These are phyloP conservation scores for Syzygium oleosum DNA, from an alignment of 345 rosid species.

Conservation along the genomic window DNA sequence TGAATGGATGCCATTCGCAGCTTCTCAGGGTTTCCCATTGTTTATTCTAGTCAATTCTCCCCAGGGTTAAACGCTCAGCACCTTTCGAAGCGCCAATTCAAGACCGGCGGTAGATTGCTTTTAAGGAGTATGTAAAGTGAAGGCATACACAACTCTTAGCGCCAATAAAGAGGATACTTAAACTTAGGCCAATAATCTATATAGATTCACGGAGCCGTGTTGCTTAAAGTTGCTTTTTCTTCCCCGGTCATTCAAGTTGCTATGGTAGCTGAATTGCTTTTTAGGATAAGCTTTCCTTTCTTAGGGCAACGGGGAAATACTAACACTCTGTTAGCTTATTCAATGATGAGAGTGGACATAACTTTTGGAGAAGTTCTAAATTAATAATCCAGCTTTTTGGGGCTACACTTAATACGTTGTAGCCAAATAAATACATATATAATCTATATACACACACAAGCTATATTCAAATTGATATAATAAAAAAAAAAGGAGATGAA, in stretches of 20 bases:
- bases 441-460: background rate
- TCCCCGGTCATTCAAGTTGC: too few relatives aligned
- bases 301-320: too few relatives aligned
- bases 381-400: background rate
- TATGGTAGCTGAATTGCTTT: too few relatives aligned
- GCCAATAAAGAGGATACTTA: background rate
- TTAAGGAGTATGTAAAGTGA: background rate
- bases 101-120: background rate
- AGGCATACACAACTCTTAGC: background rate
- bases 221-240: background rate
- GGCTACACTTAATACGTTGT: background rate
- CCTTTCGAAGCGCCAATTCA: background rate
- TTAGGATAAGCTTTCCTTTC: too few relatives aligned
- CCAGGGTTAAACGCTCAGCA: background rate
- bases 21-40: background rate
- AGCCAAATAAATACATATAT: background rate
- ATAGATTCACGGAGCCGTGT: background rate
- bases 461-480: background rate
- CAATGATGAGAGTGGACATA: background rate
- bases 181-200: background rate
- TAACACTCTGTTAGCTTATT: too few relatives aligned
- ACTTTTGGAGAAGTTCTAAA: background rate
- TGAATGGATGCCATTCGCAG: background rate
- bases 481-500: background rate
- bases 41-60: background rate